Conservation (phyloP, 495 filamentous ascomycete species). For the Clohesyomyces aquaticus region DNA sequence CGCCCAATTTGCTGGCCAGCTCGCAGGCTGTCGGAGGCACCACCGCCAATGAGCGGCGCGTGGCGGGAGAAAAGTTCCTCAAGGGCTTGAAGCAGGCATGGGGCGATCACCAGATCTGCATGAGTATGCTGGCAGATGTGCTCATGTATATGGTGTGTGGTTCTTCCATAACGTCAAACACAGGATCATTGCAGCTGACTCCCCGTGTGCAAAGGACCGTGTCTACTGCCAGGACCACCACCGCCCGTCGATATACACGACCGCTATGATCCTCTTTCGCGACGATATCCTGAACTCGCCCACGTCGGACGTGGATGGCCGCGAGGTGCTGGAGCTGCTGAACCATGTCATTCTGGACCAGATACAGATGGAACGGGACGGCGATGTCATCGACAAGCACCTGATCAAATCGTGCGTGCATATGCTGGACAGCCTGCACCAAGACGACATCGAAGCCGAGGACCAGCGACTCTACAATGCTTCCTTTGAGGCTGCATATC, state of each 20-base stretch:
- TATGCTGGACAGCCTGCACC: conserved; percentile 91
- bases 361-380: conserved; percentile 87
- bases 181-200: neutral
- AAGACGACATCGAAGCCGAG: conserved; percentile 72
- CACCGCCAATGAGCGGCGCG: conserved; percentile 72
- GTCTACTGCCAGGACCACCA: conserved; percentile 71
- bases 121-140: conserved; percentile 98
- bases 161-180: neutral
- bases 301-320: conserved; percentile 51
- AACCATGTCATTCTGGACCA: conserved; percentile 85
- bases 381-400: conserved; percentile 83
- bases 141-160: conserved; percentile 89
- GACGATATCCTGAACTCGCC: conserved; percentile 73
- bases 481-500: conserved; percentile 78
- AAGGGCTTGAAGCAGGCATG: conserved; percentile 74
- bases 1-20: conserved; percentile 55
- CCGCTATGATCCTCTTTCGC: conserved; percentile 84
- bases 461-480: conserved; percentile 81
- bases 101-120: conserved; percentile 86
- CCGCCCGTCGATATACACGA: conserved; percentile 77
- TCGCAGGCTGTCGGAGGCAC: conserved; percentile 47
- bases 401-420: conserved; percentile 80
- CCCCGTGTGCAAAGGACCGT: conserved; percentile 61
- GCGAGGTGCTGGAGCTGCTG: conserved; percentile 67
- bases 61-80: conserved; percentile 83